Evolutionary conservation across 2,329 filamentous ascomycete genomes (phyloP), one percentile per base, ranked within the genome.

Genomic region (Catunica adiposa): DNA sequence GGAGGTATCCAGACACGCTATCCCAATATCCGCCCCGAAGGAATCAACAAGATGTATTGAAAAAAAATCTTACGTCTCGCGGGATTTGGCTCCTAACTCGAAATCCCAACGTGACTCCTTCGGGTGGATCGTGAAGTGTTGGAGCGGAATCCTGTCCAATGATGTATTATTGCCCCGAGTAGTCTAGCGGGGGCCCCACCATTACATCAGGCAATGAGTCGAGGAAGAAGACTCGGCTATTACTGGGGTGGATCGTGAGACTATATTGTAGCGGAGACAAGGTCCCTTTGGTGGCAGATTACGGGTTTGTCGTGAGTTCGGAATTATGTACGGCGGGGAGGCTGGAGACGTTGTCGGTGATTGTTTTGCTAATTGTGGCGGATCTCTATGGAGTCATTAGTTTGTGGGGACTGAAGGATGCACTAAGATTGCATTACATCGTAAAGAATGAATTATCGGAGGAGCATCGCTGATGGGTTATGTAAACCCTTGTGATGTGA

Each of bases 101-200:
- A 53, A 53, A 53, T 40, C 51, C 23, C 2, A 38, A 48, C 17
- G 37, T 55, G 17, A 55, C 53, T 48, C 53, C 53, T 48, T 40
- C n/a, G 26, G n/a, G 26, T 50, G 42, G 23, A 46, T 25, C 42
- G 26, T 48, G 15, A 22, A 48, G 11, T 40, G 34, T 15, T 47
- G 40, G 26, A 54, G 42, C 23, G n/a, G 53, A 37, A 48, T 54
- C 25, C 53, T 47, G 11, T 2, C 20, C 22, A 34, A 29, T 37
- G 20, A 22, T 47, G 11, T 31, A 15, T 53, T 48, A 22, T 48
- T 48, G 11, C 6, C 22, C 22, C 22, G 9, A 14, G 40, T 2
- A 44, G 20, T n/a, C 15, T 8, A 44, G 40, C 2, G 20, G 40
- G 40, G 15, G 11, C 22, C 20, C 38, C 34, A 26, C 22, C 15